Base-by-base conservation (phyloP, 805 yeast genomes). In the Jamesozyma gamospora region DNA sequence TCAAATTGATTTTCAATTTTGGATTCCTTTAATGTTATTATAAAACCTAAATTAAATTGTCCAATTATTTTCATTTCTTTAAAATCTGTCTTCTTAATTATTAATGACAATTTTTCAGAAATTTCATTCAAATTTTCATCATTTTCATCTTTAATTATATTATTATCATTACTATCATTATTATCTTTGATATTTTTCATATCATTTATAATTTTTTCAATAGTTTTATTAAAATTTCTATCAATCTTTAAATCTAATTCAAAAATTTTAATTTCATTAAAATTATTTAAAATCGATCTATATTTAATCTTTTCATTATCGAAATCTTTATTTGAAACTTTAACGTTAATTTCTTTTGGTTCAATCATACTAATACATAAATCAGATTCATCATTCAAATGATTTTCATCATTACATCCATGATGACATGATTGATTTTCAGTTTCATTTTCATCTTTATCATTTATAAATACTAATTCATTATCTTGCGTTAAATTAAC, bases 11-110 rank as follows among this genome's bases (percentile, higher is more conserved):
- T 55, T n/a, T 45, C 50, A 3, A 21, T 24, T 10, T 16, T 10
- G 24, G 17, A 28, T n/a, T 60, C 58, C 37, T 77, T 67, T 2
- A 74, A 71, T 0, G 84, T 92, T 15, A 88, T 56, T n/a, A 92
- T 85, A 50, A 92, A 92, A 0, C 97, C 98, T n/a, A 82, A 62
- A 57, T 92, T 92, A 64, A 92, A 92, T 61, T 92, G 98, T 0
- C 99, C 99, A 6, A 90, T 74, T 11, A 92, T 63, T 31, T 70
- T 60, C 97, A 92, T 90, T 3, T 69, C 56, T 3, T 58, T 49
- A 52, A 92, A 92, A 50, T 92, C 95, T 0, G 65, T 50, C 54
- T 88, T 90, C 8, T 73, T 66, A 2, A 90, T 76, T 0, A 74
- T 73, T 39, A 81, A 62, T 0, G 81, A 70, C 36, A 84, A 59